Percentiles rank a stretch among this genome's conserved stretches.
phyloP scores from a whole-genome alignment of 306 rosid genomes.

The Phaseolus lunatus region DNA sequence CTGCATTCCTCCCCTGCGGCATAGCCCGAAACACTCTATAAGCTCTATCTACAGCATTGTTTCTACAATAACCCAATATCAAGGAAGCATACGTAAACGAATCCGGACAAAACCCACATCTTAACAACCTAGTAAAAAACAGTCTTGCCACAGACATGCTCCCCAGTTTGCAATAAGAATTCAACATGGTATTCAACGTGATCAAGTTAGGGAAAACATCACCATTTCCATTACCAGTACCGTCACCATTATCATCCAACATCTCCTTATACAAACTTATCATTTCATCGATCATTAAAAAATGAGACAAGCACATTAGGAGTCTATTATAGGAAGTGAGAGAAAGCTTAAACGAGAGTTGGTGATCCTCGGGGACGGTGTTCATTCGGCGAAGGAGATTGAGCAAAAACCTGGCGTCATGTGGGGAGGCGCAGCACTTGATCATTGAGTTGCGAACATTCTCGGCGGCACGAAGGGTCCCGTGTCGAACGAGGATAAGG shows the following conservation, averaged over 20 bases:
- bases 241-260: constrained; percentile 49
- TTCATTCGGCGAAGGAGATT: constrained; percentile 58
- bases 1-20: constrained; percentile 66
- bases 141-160: constrained; percentile 57
- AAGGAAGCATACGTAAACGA: constrained; percentile 71
- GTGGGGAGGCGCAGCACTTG: constrained; percentile 49
- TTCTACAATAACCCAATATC: constrained; percentile 84
- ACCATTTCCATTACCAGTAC: constrained; percentile 44
- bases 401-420: constrained; percentile 60
- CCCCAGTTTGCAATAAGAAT: constrained; percentile 76
- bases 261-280: constrained; percentile 59
- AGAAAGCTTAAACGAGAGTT: constrained; percentile 56
- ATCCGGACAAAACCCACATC: constrained; percentile 65
- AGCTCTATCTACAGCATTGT: constrained; percentile 58
- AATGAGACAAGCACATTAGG: constrained; percentile 59
- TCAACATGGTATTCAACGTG: constrained; percentile 71
- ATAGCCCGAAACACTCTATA: constrained; percentile 56
- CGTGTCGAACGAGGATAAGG: constrained; percentile 60
- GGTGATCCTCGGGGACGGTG: constrained; percentile 6
- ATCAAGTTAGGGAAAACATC: constrained; percentile 59
- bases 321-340: constrained; percentile 72
- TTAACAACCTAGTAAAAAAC: constrained; percentile 57
- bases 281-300: constrained; percentile 65
- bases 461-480: constrained; percentile 62
- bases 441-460: constrained; percentile 72